Evolutionary conservation across 208 protist species (phyloP), one percentile per base, ranked within the genome.

Genomic region (Trypanosoma grayi): DNA sequence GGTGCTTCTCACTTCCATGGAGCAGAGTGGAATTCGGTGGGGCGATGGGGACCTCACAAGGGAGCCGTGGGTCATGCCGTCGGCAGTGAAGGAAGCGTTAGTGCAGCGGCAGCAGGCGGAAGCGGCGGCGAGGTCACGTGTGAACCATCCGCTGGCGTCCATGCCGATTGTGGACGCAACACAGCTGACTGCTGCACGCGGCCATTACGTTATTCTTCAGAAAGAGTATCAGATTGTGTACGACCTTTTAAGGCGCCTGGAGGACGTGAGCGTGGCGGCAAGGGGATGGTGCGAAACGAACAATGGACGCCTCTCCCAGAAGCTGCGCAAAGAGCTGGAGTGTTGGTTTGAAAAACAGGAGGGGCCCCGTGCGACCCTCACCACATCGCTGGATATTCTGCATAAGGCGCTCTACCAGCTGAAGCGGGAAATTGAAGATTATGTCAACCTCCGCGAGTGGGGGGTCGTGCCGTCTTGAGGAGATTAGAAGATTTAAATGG

Each of bases 341-440:
- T 31, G 20, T 1, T 74, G 61, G 65, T 68, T 68, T 53, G 65
- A 71, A 16, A 40, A 27, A n/a, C 57, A 81, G 24, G 65, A 72
- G 22, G 47, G 44, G 22, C 59, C 59, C 0, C 40, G 37, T 11
- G 11, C 1, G 14, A 52, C 30, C 4, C 57, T 79, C 14, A 4
- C 34, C 22, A 22, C 60, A 4, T 34, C 77, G 36, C 45, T 73
- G 16, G 57, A 59, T 11, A 18, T 59, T 33, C 22, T 87, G 11
- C 67, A 85, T 39, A 48, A 40, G 25, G 44, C 44, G 8, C 57
- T 75, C 6, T 90, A 83, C 40, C 22, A 51, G 14, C 60, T 90
- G 44, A 73, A 87, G 66, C 48, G 83, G 5, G 79, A 90, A 20
- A 61, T 90, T 40, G 67, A 65, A 24, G 79, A 90, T 36, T 90